Percentiles rank a stretch among this genome's conserved stretches.
Evolutionary conservation across 2,329 filamentous ascomycete genomes (phyloP).

Genomic region (Cytospora chrysosperma): DNA sequence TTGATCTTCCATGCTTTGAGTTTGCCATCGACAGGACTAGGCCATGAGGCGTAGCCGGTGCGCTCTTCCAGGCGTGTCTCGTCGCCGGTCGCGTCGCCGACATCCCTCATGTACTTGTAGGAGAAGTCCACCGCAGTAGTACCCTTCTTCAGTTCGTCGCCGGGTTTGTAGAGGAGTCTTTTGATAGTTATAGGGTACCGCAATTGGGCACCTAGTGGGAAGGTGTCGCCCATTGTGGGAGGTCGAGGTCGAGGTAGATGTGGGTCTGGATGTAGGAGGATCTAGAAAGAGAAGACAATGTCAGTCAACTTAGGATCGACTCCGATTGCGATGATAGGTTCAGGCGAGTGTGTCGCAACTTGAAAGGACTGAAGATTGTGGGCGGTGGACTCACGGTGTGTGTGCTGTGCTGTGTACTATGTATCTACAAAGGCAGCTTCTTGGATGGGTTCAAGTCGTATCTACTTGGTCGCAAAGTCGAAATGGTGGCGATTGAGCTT

Average conservation of each 20-base stretch:
- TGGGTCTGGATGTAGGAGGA: background rate
- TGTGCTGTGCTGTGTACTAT: background rate
- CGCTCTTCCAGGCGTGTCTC: conserved; percentile 66
- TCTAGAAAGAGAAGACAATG: background rate
- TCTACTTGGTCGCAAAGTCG: conserved; percentile 13
- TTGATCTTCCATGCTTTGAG: conserved; percentile 74
- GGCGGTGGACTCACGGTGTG: background rate
- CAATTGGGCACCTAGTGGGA: conserved; percentile 61
- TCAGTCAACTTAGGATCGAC: background rate
- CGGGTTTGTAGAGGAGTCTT: conserved; percentile 73
- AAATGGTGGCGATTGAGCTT: conserved; percentile 18
- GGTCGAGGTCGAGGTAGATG: background rate
- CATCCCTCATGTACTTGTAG: conserved; percentile 75
- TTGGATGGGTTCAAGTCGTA: conserved; percentile 6
- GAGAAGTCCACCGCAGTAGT: conserved; percentile 83
- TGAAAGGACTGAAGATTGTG: background rate
- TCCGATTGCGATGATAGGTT: background rate
- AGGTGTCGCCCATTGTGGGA: conserved; percentile 42
- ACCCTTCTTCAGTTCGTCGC: conserved; percentile 73
- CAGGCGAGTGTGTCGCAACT: background rate
- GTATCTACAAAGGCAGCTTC: background rate
- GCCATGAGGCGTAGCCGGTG: conserved; percentile 73
- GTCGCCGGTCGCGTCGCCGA: conserved; percentile 62
- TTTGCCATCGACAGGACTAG: conserved; percentile 79
- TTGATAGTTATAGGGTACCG: conserved; percentile 94